Percentiles rank a stretch among this genome's conserved stretches.
These are phyloP conservation scores for Hyaloscypha hepaticicola DNA, from an alignment of 495 filamentous ascomycete genomes.

Conservation along the genomic window DNA sequence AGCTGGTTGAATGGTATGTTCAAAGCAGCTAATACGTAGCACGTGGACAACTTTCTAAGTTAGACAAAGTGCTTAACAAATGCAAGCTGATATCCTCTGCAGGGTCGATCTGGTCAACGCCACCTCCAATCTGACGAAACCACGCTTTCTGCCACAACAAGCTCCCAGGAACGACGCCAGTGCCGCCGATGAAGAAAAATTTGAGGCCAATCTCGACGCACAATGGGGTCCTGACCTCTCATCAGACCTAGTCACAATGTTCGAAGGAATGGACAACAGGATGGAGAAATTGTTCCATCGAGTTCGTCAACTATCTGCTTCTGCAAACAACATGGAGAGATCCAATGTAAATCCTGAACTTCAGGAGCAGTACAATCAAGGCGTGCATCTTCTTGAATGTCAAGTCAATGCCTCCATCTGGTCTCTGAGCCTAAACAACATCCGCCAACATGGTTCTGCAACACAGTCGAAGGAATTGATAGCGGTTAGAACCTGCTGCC, in stretches of 20 bases:
- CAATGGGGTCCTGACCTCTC: slow-evolving; percentile 5
- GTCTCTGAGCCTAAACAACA: background rate
- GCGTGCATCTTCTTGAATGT: background rate
- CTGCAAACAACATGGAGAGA: background rate
- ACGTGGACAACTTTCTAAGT: no score
- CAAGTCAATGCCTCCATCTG: slow-evolving; percentile 8
- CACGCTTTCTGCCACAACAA: background rate
- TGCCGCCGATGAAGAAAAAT: slow-evolving; percentile 1
- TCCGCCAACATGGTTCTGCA: background rate
- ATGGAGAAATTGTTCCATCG: background rate
- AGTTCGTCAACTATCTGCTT: background rate
- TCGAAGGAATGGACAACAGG: background rate
- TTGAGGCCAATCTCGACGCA: background rate
- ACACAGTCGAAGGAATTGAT: background rate
- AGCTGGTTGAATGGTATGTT: background rate
- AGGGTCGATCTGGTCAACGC: slow-evolving; percentile 12
- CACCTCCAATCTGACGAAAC: background rate
- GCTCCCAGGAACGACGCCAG: background rate
- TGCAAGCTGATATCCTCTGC: background rate
- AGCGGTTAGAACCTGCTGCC: background rate
- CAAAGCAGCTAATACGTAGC: background rate
- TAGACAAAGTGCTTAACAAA: no score
- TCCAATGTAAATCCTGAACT: background rate
- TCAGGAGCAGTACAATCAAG: background rate
- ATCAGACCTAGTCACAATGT: background rate